Conservation (phyloP, 2,329 filamentous ascomycete genomes). For the Acephala macrosclerotiorum region DNA sequence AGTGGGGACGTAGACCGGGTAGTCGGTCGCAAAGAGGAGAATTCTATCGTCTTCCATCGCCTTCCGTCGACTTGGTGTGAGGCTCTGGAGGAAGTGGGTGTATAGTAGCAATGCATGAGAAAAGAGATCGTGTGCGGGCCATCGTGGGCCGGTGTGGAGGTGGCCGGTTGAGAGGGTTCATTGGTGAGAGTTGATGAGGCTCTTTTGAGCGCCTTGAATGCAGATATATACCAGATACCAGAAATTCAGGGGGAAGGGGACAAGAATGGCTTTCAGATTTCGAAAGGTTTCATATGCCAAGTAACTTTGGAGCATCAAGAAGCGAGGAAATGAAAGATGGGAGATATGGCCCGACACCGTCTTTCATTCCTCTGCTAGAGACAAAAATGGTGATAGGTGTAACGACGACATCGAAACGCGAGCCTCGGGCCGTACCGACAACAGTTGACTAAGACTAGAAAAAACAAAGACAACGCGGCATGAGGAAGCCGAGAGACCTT, state of each 20-base stretch:
- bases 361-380: neutral
- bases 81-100: neutral
- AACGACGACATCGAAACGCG: neutral
- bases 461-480: neutral
- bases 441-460: conserved; percentile 7
- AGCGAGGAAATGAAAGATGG: neutral
- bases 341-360: neutral
- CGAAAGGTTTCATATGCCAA: neutral
- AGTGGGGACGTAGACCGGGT: conserved; percentile 13
- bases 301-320: neutral
- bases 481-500: neutral
- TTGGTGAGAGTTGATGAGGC: neutral
- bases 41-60: conserved; percentile 9
- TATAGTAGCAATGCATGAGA: conserved; percentile 1
- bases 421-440: conserved; percentile 3
- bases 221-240: neutral
- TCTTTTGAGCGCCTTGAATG: neutral
- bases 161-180: neutral
- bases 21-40: conserved; percentile 11
- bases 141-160: too few species aligned
- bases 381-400: neutral
- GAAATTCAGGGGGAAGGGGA: neutral
- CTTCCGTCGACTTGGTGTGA: conserved; percentile 2
- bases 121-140: neutral
- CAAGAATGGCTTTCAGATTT: neutral